Percentiles rank a stretch among this genome's conserved stretches.
Evolutionary conservation across 352 stramenopile genomes (phyloP).

Genomic region (Globisporangium emineosum): DNA sequence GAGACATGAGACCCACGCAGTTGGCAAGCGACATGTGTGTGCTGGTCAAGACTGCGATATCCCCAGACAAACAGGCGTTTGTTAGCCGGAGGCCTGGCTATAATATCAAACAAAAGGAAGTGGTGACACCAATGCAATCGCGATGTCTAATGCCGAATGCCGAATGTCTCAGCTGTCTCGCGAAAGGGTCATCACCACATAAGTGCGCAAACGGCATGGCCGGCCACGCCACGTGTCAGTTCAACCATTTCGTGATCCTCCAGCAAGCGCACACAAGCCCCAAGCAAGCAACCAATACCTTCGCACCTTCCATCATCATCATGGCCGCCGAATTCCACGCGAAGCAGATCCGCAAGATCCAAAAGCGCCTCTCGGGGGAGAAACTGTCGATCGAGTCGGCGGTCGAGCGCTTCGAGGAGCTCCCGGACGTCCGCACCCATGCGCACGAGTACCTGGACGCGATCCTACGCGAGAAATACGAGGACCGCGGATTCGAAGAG

Average conservation of each 20-base stretch:
- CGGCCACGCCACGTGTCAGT: too few species aligned
- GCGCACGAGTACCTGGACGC: slow-evolving; percentile 12
- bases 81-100: too few species aligned
- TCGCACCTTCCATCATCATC: not conserved
- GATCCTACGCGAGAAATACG: slow-evolving; percentile 12
- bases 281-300: not conserved
- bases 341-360: slow-evolving; percentile 1
- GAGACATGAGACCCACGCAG: too few species aligned
- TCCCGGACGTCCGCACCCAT: not conserved
- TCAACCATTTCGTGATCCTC: not conserved
- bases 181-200: too few species aligned
- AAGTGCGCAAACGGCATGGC: too few species aligned
- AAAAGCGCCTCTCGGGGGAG: not conserved
- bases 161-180: too few species aligned
- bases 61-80: too few species aligned
- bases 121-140: too few species aligned
- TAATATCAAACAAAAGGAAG: too few species aligned
- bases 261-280: not conserved
- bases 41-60: too few species aligned
- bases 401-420: slow-evolving; percentile 1
- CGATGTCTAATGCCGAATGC: too few species aligned
- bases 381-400: not conserved
- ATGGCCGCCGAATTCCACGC: not conserved
- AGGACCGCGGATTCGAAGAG: not conserved
- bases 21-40: too few species aligned